These are phyloP conservation scores for Sporobolomyces pararoseus DNA, from an alignment of 768 basidiomycete species.

Conservation along the genomic window DNA sequence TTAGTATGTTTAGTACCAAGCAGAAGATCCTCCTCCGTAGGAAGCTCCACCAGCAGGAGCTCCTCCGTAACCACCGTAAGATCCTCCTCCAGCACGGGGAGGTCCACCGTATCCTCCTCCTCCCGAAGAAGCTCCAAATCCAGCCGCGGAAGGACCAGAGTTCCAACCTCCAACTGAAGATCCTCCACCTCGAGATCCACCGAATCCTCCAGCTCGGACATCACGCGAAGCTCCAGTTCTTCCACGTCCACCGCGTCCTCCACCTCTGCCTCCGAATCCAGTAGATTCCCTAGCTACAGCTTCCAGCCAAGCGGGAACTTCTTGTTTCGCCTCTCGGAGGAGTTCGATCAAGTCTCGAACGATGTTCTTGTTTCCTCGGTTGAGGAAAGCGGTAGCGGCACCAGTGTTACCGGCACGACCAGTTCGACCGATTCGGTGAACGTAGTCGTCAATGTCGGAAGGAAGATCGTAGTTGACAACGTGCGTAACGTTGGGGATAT, in stretches of 20 bases:
- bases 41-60: conserved; percentile 10
- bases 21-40: conserved; percentile 30
- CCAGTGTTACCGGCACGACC: conserved; percentile 99
- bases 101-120: conserved; percentile 23
- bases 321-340: conserved; percentile 91
- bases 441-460: conserved; percentile 97
- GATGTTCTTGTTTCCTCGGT: conserved; percentile 53
- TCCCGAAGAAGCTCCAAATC: neutral
- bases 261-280: conserved; percentile 50
- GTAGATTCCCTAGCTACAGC: conserved; percentile 70
- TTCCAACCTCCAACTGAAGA: conserved; percentile 6
- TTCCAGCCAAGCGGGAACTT: conserved; percentile 86
- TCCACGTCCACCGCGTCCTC: conserved; percentile 57
- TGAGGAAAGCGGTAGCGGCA: conserved; percentile 82
- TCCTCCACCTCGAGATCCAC: conserved; percentile 6
- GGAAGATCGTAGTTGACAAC: conserved; percentile 98
- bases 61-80: conserved; percentile 23
- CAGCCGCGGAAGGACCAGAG: neutral
- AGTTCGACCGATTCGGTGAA: conserved; percentile 61
- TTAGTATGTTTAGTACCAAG: conserved; percentile 27
- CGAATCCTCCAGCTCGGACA: conserved; percentile 47
- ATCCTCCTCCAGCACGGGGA: conserved; percentile 29
- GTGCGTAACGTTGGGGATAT: conserved; percentile 98
- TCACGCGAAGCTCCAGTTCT: conserved; percentile 54
- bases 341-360: conserved; percentile 88